Conservation (phyloP, 345 rosid species). For the Raphanus raphanistrum region DNA sequence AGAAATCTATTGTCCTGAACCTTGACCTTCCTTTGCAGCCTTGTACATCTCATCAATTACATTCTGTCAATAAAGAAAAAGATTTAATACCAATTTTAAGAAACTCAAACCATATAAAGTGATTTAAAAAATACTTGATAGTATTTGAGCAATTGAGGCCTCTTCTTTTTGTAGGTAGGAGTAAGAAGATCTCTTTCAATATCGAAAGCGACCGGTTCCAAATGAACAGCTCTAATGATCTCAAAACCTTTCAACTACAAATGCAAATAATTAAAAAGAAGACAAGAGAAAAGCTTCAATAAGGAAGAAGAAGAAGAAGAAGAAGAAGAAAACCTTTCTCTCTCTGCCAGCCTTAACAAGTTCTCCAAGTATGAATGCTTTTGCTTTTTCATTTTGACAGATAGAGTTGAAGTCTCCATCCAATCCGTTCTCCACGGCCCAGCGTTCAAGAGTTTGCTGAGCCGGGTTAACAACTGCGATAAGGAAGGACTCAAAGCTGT, state of each 20-base stretch:
- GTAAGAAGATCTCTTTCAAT: slow-evolving; percentile 78
- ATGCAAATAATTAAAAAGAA: background rate
- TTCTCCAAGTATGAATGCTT: slow-evolving; percentile 61
- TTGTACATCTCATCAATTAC: slow-evolving; percentile 39
- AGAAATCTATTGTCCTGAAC: slow-evolving; percentile 22
- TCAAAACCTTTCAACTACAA: slow-evolving; percentile 81
- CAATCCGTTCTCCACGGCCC: slow-evolving; percentile 65
- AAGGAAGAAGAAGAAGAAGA: background rate
- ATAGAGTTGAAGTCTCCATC: slow-evolving; percentile 60
- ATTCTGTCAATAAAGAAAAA: slow-evolving; percentile 12
- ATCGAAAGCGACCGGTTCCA: slow-evolving; percentile 78
- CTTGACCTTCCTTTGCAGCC: slow-evolving; percentile 26
- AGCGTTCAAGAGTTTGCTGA: slow-evolving; percentile 57
- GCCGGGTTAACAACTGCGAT: slow-evolving; percentile 69
- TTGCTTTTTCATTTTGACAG: slow-evolving; percentile 60
- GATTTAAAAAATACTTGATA: slow-evolving; percentile 55
- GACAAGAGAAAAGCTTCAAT: background rate
- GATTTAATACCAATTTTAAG: background rate
- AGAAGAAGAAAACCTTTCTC: slow-evolving; percentile 49
- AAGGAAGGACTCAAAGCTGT: slow-evolving; percentile 56
- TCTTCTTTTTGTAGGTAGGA: slow-evolving; percentile 85
- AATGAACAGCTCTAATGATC: slow-evolving; percentile 63
- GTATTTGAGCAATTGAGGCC: slow-evolving; percentile 77
- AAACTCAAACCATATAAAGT: background rate
- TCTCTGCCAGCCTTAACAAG: slow-evolving; percentile 64